Evolutionary conservation across 129 eudicot species (phyloP).

Genomic region (Flaveria linearis): DNA sequence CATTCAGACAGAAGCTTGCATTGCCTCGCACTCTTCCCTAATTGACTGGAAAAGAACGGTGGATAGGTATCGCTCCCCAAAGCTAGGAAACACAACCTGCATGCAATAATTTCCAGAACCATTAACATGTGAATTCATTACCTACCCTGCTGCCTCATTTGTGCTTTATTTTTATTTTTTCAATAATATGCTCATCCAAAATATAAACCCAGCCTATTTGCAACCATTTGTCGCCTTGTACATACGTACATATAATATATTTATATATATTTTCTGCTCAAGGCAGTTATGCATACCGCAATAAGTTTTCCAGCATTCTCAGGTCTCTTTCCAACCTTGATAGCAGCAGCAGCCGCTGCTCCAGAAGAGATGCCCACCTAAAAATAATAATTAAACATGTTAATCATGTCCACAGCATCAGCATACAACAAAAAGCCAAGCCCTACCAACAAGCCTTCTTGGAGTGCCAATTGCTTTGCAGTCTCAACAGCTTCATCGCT

Average conservation of each 20-base stretch:
- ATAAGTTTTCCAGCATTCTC: slow-evolving; percentile 98
- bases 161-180: neutral
- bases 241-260: too few species aligned
- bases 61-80: slow-evolving; percentile 78
- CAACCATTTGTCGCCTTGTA: too few species aligned
- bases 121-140: neutral
- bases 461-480: slow-evolving; percentile 90
- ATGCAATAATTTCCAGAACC: slow-evolving; percentile 28
- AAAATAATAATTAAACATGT: slow-evolving; percentile 1
- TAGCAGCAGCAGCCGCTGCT: slow-evolving; percentile 98
- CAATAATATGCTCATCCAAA: neutral
- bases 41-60: slow-evolving; percentile 68
- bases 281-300: slow-evolving; percentile 54
- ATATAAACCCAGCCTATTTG: neutral
- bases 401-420: neutral
- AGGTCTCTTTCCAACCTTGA: slow-evolving; percentile 88
- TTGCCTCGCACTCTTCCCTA: slow-evolving; percentile 65
- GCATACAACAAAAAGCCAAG: slow-evolving; percentile 2
- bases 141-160: neutral
- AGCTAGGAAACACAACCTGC: slow-evolving; percentile 84
- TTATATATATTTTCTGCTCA: neutral
- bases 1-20: slow-evolving; percentile 46
- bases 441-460: slow-evolving; percentile 94
- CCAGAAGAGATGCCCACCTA: slow-evolving; percentile 99
- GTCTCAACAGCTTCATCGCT: slow-evolving; percentile 96